Percentiles rank a stretch among this genome's conserved stretches.
phyloP scores from a whole-genome alignment of 257 asterid genomes.

The Cordia subcordata region DNA sequence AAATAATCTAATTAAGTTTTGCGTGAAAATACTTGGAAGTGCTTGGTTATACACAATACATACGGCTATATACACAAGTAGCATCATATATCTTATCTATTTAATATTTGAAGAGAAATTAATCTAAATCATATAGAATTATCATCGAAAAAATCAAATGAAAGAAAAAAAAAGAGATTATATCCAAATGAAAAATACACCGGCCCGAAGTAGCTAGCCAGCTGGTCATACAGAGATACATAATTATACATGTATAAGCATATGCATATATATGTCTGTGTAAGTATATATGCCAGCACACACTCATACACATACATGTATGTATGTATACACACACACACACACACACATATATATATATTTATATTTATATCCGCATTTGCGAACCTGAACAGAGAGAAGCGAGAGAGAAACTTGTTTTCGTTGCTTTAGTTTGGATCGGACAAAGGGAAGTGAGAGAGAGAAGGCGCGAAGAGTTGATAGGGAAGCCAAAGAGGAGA shows the following conservation, averaged over 20 bases:
- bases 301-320: background rate
- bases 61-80: background rate
- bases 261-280: background rate
- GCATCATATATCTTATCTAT: too few species aligned
- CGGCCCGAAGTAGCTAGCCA: too few species aligned
- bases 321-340: background rate
- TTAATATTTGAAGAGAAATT: background rate
- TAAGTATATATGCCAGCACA: too few species aligned
- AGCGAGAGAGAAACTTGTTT: conserved; percentile 30
- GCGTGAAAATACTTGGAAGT: too few species aligned
- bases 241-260: background rate
- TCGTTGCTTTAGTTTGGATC: conserved; percentile 9
- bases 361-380: background rate
- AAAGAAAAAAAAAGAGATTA: background rate
- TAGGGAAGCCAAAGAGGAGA: conserved; percentile 60
- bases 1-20: too few species aligned
- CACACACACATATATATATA: background rate
- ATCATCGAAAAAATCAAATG: background rate
- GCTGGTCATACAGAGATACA: background rate
- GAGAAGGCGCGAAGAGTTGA: conserved; percentile 39
- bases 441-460: conserved; percentile 61
- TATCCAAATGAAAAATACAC: background rate
- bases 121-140: background rate
- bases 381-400: conserved; percentile 61
- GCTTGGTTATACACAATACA: background rate